Conservation (phyloP, 768 basidiomycete genomes). For the Rhodotorula kratochvilovae region DNA sequence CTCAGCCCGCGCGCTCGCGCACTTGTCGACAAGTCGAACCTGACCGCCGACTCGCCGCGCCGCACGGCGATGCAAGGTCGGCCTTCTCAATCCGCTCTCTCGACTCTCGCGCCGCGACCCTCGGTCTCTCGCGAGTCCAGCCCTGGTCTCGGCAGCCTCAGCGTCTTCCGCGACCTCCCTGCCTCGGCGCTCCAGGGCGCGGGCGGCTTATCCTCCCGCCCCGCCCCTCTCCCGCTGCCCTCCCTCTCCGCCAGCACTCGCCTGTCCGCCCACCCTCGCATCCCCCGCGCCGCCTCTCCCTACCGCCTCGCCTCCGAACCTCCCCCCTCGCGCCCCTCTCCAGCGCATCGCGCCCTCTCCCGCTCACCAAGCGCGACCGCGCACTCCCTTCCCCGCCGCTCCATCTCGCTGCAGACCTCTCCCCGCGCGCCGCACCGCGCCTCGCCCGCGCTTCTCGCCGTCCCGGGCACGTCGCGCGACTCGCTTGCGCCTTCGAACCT, state of each 20-base stretch:
- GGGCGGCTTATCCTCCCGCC: too few species aligned
- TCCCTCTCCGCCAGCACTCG: too few species aligned
- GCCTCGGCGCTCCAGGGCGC: not conserved
- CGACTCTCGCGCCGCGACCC: not conserved
- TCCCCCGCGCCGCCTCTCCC: not conserved
- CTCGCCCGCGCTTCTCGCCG: not conserved
- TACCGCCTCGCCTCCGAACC: too few species aligned
- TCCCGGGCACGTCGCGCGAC: not conserved
- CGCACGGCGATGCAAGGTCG: not conserved
- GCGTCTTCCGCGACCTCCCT: not conserved
- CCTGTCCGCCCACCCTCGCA: not conserved
- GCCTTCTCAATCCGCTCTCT: not conserved
- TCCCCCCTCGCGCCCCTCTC: too few species aligned
- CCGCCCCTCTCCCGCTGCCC: too few species aligned
- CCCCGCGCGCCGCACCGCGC: not conserved
- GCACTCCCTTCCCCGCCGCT: not conserved
- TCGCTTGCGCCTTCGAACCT: not conserved
- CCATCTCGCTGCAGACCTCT: not conserved
- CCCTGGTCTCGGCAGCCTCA: not conserved
- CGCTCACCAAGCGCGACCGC: too few species aligned
- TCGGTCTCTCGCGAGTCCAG: not conserved
- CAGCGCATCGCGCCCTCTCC: too few species aligned
- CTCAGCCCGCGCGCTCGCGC: not conserved
- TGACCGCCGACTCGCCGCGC: not conserved
- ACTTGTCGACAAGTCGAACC: constrained; percentile 12